A percentile compares a stretch with the other conserved stretches of the same genome.
Evolutionary conservation across 257 asterid genomes (phyloP).

Genomic region (Plectranthus barbatus): DNA sequence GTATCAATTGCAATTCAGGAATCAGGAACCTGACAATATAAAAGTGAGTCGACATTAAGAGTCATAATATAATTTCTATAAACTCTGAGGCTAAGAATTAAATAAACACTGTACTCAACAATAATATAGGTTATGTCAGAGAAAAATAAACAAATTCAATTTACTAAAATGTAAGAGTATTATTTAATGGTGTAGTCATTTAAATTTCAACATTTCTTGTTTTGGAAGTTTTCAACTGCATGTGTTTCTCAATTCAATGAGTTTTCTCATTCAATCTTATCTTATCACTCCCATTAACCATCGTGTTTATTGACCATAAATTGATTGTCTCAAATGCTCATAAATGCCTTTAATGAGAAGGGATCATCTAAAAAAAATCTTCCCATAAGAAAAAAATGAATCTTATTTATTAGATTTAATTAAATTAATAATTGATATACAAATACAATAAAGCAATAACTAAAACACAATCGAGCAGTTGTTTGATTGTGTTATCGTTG

Average conservation of each 20-base stretch:
- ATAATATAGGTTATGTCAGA: background rate
- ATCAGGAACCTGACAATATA: too few species aligned
- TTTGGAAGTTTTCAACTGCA: slow-evolving; percentile 15
- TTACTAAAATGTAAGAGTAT: background rate
- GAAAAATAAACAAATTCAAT: background rate
- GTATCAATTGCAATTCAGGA: too few species aligned
- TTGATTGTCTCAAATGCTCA: slow-evolving; percentile 36
- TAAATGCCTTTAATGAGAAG: too few species aligned
- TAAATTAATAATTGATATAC: too few species aligned
- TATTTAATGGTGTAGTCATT: slow-evolving; percentile 5
- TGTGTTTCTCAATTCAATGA: slow-evolving; percentile 20
- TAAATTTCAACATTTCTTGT: slow-evolving; percentile 19
- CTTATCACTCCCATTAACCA: slow-evolving; percentile 25
- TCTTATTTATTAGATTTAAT: too few species aligned
- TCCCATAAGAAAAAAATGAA: too few species aligned
- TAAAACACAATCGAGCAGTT: too few species aligned
- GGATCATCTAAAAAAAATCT: too few species aligned
- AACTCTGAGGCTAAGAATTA: background rate
- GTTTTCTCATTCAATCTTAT: slow-evolving; percentile 25
- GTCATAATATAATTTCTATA: background rate
- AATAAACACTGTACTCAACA: background rate
- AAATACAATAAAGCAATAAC: too few species aligned
- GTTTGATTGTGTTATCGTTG: too few species aligned
- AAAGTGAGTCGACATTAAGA: too few species aligned
- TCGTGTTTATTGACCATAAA: slow-evolving; percentile 34